phyloP scores from a whole-genome alignment of 106 monocot genomes.

The Apostasia ramifera region DNA sequence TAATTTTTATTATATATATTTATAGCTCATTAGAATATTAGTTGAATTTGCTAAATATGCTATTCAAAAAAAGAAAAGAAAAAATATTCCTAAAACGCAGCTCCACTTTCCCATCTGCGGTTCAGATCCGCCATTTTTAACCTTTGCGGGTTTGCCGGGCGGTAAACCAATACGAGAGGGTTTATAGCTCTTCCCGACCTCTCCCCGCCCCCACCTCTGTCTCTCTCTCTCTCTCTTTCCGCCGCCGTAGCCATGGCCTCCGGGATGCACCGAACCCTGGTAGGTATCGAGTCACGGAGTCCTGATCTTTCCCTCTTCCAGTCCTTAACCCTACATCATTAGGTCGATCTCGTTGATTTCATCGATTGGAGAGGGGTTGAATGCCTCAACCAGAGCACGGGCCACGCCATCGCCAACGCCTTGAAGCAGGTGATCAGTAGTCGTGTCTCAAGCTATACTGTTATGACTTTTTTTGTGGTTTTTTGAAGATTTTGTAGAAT shows the following conservation, averaged over 20 bases:
- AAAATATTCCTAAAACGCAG: too few relatives aligned
- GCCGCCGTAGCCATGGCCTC: constrained; percentile 16
- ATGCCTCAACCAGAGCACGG: constrained; percentile 76
- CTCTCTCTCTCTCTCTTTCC: background rate
- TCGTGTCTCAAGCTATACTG: background rate
- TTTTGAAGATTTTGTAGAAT: background rate
- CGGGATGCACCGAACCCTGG: constrained; percentile 26
- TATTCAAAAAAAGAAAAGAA: too few relatives aligned
- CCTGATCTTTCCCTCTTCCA: background rate
- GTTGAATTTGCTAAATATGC: too few relatives aligned
- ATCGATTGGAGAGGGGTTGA: constrained; percentile 89
- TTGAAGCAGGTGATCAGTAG: constrained; percentile 54
- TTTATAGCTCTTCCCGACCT: background rate
- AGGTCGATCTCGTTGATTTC: constrained; percentile 96
- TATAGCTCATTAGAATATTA: too few relatives aligned
- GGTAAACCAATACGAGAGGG: background rate
- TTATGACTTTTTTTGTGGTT: background rate
- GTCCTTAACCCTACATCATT: background rate
- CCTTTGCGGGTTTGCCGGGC: too few relatives aligned
- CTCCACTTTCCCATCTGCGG: too few relatives aligned
- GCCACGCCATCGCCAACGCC: constrained; percentile 59
- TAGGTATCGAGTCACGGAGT: background rate
- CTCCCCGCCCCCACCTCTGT: too few relatives aligned
- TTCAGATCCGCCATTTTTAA: too few relatives aligned
- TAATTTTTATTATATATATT: too few relatives aligned